These are phyloP conservation scores for Amauroascus verrucosus DNA, from an alignment of 2,329 filamentous ascomycete genomes.

Conservation along the genomic window DNA sequence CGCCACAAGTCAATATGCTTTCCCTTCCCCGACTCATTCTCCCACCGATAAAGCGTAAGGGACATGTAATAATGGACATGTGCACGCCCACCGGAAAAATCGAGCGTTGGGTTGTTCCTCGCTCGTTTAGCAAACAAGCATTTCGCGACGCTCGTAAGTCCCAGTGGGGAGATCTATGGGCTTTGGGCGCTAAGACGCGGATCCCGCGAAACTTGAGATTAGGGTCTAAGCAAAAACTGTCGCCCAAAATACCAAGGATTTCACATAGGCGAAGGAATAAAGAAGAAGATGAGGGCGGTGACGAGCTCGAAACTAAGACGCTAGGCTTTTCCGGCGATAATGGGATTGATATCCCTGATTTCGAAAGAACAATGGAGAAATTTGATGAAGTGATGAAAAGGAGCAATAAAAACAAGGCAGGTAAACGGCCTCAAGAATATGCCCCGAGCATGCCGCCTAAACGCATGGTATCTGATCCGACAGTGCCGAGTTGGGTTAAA, in stretches of 20 bases:
- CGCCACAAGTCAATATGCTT: constrained; percentile 43
- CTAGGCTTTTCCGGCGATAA: no score
- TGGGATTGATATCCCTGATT: constrained; percentile 13
- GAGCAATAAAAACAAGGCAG: constrained; percentile 21
- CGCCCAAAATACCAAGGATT: constrained; percentile 20
- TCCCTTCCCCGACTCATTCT: constrained; percentile 69
- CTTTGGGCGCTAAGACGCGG: constrained; percentile 81
- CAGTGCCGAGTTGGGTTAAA: constrained; percentile 35
- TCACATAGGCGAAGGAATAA: neutral
- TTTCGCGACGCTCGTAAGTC: constrained; percentile 90
- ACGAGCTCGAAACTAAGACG: constrained; percentile 2
- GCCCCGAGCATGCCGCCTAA: neutral
- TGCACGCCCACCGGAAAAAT: constrained; percentile 78
- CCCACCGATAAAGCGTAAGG: constrained; percentile 72
- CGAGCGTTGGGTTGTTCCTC: constrained; percentile 88
- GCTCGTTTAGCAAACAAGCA: constrained; percentile 66
- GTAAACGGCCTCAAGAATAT: constrained; percentile 17
- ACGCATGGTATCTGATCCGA: constrained; percentile 23
- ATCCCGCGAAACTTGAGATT: constrained; percentile 51
- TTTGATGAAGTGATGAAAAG: constrained; percentile 10
- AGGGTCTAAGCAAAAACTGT: constrained; percentile 38
- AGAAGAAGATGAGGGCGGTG: constrained; percentile 12
- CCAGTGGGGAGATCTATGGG: constrained; percentile 90
- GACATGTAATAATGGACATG: constrained; percentile 80
- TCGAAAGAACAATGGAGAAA: constrained; percentile 11